Base-by-base conservation (phyloP, 768 basidiomycete species). In the Lepiota brunneoincarnata region DNA sequence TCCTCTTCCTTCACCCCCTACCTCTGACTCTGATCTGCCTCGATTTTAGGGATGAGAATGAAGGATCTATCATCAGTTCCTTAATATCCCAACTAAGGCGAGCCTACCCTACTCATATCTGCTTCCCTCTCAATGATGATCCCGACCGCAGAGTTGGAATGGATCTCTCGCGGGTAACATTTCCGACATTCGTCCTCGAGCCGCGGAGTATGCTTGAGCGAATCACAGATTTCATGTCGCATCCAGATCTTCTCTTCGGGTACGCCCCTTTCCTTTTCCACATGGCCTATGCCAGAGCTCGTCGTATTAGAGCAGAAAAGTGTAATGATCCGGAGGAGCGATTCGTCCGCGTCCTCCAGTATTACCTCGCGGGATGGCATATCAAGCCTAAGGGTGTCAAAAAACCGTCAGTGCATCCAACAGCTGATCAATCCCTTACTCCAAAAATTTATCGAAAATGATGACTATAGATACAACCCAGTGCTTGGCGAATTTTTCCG, bases 321-420 rank as follows among this genome's bases (percentile, higher is more conserved):
- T 85, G 83, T 65, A 76, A 80, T 37, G 86, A 93, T 63, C 82
- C 92, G 28, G 89, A 96, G 67, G 94, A 96, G 66, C 78, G 97
- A 40, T 98, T 98, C 69, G 79, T 96, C 58, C 81, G 85, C 46
- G 93, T 98, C 1, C 78, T 98, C 31, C 88, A 90, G 58, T 97
- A 95, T 68, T 99, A 98, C 68, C 86, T 99, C 43, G 88, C 91
- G n/a, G 97, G 97, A 20, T 99, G 97, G 97, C 97, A 98, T 72
- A 95, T 98, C 75, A 98, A 98, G 72, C 95, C 97, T 60, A 95
- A 91, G 74, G 97, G 94, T 49, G 97, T 98, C 57, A 99, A 99
- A 88, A 99, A 99, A 73, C 96, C 96, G 84, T 94, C 64, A 72
- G 89, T 76, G 56, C 43, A 49, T 46, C 20, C 49, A 28, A 55